Base-by-base conservation (phyloP, 768 basidiomycete genomes). In the Porphyrellus cyaneotinctus region DNA sequence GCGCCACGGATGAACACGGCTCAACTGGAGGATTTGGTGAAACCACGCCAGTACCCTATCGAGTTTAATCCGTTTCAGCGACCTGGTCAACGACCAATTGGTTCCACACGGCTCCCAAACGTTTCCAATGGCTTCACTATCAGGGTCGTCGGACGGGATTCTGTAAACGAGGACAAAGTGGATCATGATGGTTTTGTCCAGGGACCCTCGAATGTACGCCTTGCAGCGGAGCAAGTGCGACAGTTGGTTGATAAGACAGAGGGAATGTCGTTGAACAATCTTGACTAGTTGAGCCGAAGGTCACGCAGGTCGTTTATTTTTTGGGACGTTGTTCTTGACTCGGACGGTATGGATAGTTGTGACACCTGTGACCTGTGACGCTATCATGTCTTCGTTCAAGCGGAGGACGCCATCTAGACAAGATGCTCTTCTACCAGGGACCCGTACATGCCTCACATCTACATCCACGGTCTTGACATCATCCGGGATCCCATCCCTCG, bases 401-500 rank as follows among this genome's bases (percentile, higher is more conserved):
- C 77, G 87, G 58, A 85, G 78, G 66, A 63, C 71, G 11, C 65
- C 77, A 23, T 64, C 75, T 32, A 82, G 79, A 58, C 74, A 75
- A 36, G 56, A 69, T 10, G 64, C 64, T 33, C 65, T 70, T 28
- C 73, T 75, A 38, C 58, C 74, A 14, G 87, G 85, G 13, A 85
- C 85, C 38, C 81, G 80, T 32, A 49, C 74, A 31, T 87, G 80
- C 15, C 77, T 84, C 7, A 75, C 77, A 28, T 82, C 85, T 5
- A 66, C 75, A 33, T 72, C 77, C 18, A 85, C 81, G 0, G 62
- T 76, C 50, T 72, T 87, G 54, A 83, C 80, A 8, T 95, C 95
- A 2, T 91, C 91, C 6, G 97, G 97, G 2, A 83, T 98, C 10
- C 85, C 92, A 24, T 93, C 94, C 13, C 77, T 99, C 20, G 97